Percentiles rank a stretch among this genome's conserved stretches.
These are phyloP conservation scores for Gossypium anomalum DNA, from an alignment of 345 rosid species.

Conservation along the genomic window DNA sequence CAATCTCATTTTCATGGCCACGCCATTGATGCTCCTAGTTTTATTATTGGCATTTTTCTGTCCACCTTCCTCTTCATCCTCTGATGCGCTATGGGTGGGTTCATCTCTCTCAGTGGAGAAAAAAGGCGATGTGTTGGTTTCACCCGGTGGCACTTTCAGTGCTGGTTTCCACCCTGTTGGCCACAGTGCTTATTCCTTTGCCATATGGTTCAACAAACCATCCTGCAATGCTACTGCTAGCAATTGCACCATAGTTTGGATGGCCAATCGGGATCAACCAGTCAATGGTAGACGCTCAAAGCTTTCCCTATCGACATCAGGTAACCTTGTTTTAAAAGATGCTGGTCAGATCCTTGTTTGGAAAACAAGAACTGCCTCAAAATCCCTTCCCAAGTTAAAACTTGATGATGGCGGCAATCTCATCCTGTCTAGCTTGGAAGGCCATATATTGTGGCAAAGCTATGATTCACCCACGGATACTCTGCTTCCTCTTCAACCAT, in stretches of 20 bases:
- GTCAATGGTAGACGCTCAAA: conserved; percentile 21
- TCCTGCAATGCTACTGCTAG: not conserved
- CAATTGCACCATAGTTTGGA: conserved; percentile 25
- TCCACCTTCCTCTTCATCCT: conserved; percentile 5
- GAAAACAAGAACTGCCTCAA: conserved; percentile 14
- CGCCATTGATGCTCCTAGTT: not conserved
- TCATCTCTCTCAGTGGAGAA: conserved; percentile 4
- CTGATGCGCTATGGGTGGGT: not conserved
- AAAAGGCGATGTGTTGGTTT: conserved; percentile 6
- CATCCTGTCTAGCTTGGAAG: not conserved
- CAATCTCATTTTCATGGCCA: conserved; percentile 1
- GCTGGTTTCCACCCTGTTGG: conserved; percentile 18
- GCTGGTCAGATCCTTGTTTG: conserved; percentile 18
- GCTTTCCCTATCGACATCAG: conserved; percentile 11
- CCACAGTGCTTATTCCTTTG: conserved; percentile 16
- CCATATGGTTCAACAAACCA: conserved; percentile 24
- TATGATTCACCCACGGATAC: conserved; percentile 33
- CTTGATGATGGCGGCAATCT: conserved; percentile 35
- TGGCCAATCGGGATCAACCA: conserved; percentile 27
- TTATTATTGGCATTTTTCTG: not conserved
- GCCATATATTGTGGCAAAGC: conserved; percentile 27
- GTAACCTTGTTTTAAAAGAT: conserved; percentile 23
- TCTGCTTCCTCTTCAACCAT: conserved; percentile 28
- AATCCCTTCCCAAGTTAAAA: not conserved
- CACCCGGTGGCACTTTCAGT: conserved; percentile 5